Conservation (phyloP, 805 yeast genomes). For the Ogataea methanolica region DNA sequence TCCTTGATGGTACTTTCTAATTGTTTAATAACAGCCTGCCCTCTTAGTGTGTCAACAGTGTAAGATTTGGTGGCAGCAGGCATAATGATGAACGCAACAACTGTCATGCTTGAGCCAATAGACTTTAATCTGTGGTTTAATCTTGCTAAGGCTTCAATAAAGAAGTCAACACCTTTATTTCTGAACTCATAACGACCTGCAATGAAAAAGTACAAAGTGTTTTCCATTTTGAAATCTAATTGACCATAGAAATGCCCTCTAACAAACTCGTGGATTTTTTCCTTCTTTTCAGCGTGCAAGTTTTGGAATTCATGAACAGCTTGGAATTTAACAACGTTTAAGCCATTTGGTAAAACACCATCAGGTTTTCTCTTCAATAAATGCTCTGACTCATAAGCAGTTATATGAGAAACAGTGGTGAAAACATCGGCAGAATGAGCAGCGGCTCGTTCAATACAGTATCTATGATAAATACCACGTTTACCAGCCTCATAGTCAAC, state of each 20-base stretch:
- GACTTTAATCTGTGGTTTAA: constrained; percentile 83
- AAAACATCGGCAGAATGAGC: constrained; percentile 95
- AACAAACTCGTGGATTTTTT: constrained; percentile 87
- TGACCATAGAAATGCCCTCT: constrained; percentile 98
- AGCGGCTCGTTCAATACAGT: constrained; percentile 94
- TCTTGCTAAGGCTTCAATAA: constrained; percentile 87
- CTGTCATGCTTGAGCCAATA: constrained; percentile 80
- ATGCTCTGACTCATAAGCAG: constrained; percentile 95
- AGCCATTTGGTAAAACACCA: constrained; percentile 95
- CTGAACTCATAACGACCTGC: constrained; percentile 97
- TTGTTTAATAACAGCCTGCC: constrained; percentile 93
- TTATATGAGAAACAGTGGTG: constrained; percentile 94
- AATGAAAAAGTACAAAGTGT: constrained; percentile 90
- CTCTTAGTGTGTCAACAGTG: constrained; percentile 91
- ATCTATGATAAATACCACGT: constrained; percentile 94
- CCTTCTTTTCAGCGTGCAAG: constrained; percentile 87
- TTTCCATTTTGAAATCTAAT: constrained; percentile 89
- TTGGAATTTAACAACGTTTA: constrained; percentile 91
- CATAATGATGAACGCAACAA: constrained; percentile 96
- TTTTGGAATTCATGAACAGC: constrained; percentile 98
- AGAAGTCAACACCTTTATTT: constrained; percentile 95
- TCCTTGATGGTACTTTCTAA: constrained; percentile 84
- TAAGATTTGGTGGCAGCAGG: constrained; percentile 93
- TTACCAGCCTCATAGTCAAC: constrained; percentile 98
- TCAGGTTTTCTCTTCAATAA: constrained; percentile 93